Evolutionary conservation across 1,284 basidiomycete genomes (phyloP), one percentile per base, ranked within the genome.

Genomic region (Ceratobasidium sp.): DNA sequence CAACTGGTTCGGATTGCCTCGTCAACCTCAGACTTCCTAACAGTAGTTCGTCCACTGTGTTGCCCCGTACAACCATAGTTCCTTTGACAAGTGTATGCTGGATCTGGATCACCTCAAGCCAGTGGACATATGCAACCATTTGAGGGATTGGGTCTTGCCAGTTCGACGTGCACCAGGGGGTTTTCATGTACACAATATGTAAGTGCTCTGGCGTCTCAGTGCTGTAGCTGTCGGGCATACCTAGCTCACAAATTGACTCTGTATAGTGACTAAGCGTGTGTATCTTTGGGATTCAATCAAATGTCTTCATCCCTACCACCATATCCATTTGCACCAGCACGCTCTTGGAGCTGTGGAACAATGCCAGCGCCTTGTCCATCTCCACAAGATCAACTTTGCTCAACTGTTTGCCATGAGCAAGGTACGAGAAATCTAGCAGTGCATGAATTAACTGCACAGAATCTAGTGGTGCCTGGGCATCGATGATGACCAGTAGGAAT

Each of bases 191-290:
- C 11, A 60, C 51, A 18, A 72, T 74, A 51, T 74, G 73, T 28
- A 72, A 42, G 16, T 51, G 70, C 25, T 74, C 73, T 16, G 67
- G 72, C 1, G 53, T 40, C n/a, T 74, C 73, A 18, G 73, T 74
- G 23, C 60, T 72, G 53, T 72, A 74, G 36, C 60, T 59, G 21
- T 72, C 61, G 5, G 71, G 51, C 8, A 62, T 72, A 12, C 73
- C 73, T 9, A 72, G 51, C 38, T 66, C 61, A 11, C 28, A 18
- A 49, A 74, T 72, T 2, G 60, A 48, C 4, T 30, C 38, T 2
- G 38, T n/a, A 25, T 72, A 74, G 58, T 74, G 73, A 6, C 62
- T n/a, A 4, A 74, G 61, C 33, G 53, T 30, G 23, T 74, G 73
- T 12, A 74, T 38, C 42, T 74, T 74, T 0, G 40, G 1, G 1